Conservation (phyloP, 306 rosid genomes). For the Sophora flavescens region DNA sequence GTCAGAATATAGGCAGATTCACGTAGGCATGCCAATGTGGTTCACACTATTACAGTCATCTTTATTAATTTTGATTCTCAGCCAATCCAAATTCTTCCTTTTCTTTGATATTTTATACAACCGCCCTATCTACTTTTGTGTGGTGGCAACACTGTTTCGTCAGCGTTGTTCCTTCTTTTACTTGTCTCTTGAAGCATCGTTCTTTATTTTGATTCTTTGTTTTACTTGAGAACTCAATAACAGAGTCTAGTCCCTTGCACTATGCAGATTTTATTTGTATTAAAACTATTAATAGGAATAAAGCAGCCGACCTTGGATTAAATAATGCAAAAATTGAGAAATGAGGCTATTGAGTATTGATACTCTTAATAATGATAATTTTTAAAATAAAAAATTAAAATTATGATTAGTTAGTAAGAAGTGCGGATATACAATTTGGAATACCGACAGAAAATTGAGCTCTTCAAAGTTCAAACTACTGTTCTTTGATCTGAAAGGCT, state of each 20-base stretch:
- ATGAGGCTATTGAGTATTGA: no score
- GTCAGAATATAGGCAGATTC: constrained; percentile 54
- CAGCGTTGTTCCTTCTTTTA: constrained; percentile 49
- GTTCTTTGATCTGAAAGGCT: constrained; percentile 12
- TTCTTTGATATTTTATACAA: constrained; percentile 46
- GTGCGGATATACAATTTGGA: background rate
- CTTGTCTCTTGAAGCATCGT: constrained; percentile 52
- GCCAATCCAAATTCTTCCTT: constrained; percentile 41
- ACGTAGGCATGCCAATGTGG: constrained; percentile 53
- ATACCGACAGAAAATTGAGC: background rate
- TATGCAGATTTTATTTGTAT: constrained; percentile 32
- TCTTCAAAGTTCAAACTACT: constrained; percentile 32
- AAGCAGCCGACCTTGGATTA: constrained; percentile 38
- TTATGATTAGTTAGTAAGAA: no score
- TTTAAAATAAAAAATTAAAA: no score
- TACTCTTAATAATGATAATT: no score
- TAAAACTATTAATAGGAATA: constrained; percentile 41
- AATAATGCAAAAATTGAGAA: background rate
- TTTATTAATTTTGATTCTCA: constrained; percentile 39
- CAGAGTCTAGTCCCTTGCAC: constrained; percentile 21
- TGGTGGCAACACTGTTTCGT: constrained; percentile 55
- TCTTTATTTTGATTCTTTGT: constrained; percentile 60
- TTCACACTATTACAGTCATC: constrained; percentile 39
- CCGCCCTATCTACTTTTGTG: constrained; percentile 42
- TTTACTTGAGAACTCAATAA: constrained; percentile 47